Base-by-base conservation (phyloP, 2,329 filamentous ascomycete species). In the Colletotrichum euphorbiae region DNA sequence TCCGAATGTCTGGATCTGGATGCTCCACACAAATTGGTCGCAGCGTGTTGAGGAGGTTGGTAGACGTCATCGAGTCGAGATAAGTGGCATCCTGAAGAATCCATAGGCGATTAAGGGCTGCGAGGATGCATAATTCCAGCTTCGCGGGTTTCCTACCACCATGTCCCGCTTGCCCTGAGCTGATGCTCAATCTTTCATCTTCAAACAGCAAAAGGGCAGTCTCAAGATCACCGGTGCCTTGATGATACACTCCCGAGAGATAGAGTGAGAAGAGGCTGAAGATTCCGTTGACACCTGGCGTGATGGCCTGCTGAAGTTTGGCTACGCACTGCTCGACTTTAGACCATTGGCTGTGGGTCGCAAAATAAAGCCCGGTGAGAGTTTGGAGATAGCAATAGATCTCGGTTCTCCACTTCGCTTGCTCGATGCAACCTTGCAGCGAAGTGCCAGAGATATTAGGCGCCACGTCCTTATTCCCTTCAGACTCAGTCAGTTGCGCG, bases 161-260 rank as follows among this genome's bases (percentile, higher is more conserved):
- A n/a, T 74, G 74, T 33, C 74, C 74, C 38, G 79, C 71, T 68
- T 81, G 73, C 69, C 83, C 72, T 62, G 82, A 64, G 24, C 80
- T 71, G 21, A 93, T 78, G 1, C 81, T 80, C 72, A 97, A 89
- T 17, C 82, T 79, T 2, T 85, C 80, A 45, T 89, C 85, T 68
- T 87, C 84, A 78, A 93, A 97, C 9, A 90, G 84, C 3, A 81
- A 73, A 13, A 94, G 80, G 3, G 95, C 94, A 2, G 81, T 80
- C n/a, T 87, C 81, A 1, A 96, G 83, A 70, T 93, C 85, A 15
- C 93, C 94, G 5, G 85, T 90, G 17, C 91, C 92, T 80, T 98
- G 95, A 59, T 89, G 83, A 72, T 93, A 91, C 7, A 92, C 86
- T 0, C 91, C 94, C 1, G 85, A 83, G 17, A 97, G 87, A 77